Base-by-base conservation (phyloP, 1,284 basidiomycete genomes). In the Sanghuangporus baumii region DNA sequence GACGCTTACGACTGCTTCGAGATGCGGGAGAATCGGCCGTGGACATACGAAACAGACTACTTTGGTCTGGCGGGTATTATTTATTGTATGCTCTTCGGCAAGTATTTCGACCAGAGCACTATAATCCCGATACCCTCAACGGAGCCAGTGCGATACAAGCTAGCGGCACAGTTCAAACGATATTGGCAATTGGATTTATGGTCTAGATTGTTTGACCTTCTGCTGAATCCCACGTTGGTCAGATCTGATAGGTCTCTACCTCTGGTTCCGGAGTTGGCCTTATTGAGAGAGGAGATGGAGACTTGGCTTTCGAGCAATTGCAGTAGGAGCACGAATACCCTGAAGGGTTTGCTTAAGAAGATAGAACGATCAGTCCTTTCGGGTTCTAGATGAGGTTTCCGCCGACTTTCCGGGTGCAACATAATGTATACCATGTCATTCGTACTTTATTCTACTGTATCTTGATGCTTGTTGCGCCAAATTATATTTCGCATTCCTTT, bases 21-120 rank as follows among this genome's bases (percentile, higher is more conserved):
- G 78, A 90, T 98, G 74, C 85, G 93, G 52, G 86, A 92, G 71
- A 84, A 86, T 26, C 78, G 81, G 48, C 83, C 92, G 1, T 99
- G 96, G 94, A 95, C 89, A 56, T 98, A 86, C 76, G 91, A 99
- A 74, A 87, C 94, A 1, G 97, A 99, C 75, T 99, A 99, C 76
- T 94, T 88, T 71, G 97, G 97, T 16, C 82, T 98, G 18, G 94
- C 94, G 0, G 88, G 93, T 52, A 89, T 99, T 68, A 84, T 94
- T 37, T 96, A 95, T 76, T 97, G 94, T 77, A 87, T 99, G 82
- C 83, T 99, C 31, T 98, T 96, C 71, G 96, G 96, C 26, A 93
- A 93, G 75, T 97, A 98, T 77, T 94, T 98, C 72, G 87, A 92
- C 69, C 85, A 84, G 3, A 81, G 79, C 54, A 79, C 86, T 6